phyloP scores from a whole-genome alignment of 2,329 filamentous ascomycete species.

The Leptographium flavum region DNA sequence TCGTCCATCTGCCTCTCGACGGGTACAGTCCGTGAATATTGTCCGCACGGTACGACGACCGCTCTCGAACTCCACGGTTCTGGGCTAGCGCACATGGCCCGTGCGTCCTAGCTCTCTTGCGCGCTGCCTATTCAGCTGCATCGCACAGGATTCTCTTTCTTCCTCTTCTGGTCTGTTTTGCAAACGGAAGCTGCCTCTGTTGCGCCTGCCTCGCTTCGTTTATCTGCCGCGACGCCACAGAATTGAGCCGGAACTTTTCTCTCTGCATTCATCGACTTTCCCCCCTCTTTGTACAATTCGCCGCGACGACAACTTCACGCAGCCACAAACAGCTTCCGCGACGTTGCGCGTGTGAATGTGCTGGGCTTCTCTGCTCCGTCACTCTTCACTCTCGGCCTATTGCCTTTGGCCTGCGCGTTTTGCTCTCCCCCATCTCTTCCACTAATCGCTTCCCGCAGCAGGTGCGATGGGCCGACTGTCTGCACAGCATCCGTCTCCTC shows the following conservation, averaged over 20 bases:
- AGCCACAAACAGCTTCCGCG: background rate
- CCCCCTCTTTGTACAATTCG: background rate
- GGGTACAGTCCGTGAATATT: background rate
- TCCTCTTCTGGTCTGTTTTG: background rate
- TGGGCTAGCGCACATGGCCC: background rate
- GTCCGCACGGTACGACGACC: background rate
- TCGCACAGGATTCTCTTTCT: background rate
- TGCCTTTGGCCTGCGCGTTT: background rate
- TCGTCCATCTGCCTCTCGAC: too few relatives aligned
- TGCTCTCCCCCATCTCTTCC: background rate
- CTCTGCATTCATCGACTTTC: background rate
- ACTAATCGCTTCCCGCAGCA: background rate
- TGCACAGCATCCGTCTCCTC: background rate
- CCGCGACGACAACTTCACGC: background rate
- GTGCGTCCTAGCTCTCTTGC: background rate
- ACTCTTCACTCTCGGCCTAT: background rate
- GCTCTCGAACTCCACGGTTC: background rate
- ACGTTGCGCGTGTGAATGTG: too few relatives aligned
- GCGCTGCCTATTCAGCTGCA: background rate
- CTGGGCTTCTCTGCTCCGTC: too few relatives aligned
- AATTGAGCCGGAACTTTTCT: background rate
- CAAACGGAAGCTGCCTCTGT: background rate
- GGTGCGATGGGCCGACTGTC: conserved; percentile 1
- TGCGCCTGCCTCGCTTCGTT: background rate
- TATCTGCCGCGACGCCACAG: background rate